Percentiles rank a stretch among this genome's conserved stretches.
phyloP scores from a whole-genome alignment of 1,139 yeast genomes.

The Sugiyamaella xylanicola region DNA sequence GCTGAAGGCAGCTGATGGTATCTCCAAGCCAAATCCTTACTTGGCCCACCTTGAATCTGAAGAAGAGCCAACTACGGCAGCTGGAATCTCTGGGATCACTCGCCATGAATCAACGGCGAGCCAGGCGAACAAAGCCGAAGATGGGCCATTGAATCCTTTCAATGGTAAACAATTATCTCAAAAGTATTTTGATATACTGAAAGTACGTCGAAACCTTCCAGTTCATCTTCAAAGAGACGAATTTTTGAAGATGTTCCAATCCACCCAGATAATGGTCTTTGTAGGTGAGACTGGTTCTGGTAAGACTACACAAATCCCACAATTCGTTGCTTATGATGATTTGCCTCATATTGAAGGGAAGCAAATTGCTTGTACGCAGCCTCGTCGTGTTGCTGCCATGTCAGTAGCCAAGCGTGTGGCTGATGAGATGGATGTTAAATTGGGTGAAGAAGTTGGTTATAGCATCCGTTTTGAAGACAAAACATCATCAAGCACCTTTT shows the following conservation, averaged over 20 bases:
- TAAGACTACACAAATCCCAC: conserved; percentile 96
- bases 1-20: conserved; percentile 25
- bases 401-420: conserved; percentile 96
- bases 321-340: conserved; percentile 90
- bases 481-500: conserved; percentile 68
- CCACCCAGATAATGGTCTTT: conserved; percentile 92
- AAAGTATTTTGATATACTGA: conserved; percentile 75
- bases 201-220: conserved; percentile 81
- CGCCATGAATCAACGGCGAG: conserved; percentile 72
- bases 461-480: conserved; percentile 91
- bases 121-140: conserved; percentile 66
- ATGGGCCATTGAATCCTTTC: conserved; percentile 71
- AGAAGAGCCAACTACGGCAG: conserved; percentile 16
- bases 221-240: conserved; percentile 93
- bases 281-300: conserved; percentile 99
- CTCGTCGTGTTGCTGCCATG: conserved; percentile 97
- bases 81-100: conserved; percentile 23
- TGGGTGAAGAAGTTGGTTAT: conserved; percentile 94
- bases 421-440: conserved; percentile 88
- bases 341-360: conserved; percentile 78
- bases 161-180: conserved; percentile 64
- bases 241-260: conserved; percentile 78
- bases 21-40: conserved; percentile 34
- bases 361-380: conserved; percentile 95
- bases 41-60: conserved; percentile 36